Percentiles rank a stretch among this genome's conserved stretches.
Evolutionary conservation across 2,329 filamentous ascomycete species (phyloP).

Genomic region (Ceratocystis lukuohia): DNA sequence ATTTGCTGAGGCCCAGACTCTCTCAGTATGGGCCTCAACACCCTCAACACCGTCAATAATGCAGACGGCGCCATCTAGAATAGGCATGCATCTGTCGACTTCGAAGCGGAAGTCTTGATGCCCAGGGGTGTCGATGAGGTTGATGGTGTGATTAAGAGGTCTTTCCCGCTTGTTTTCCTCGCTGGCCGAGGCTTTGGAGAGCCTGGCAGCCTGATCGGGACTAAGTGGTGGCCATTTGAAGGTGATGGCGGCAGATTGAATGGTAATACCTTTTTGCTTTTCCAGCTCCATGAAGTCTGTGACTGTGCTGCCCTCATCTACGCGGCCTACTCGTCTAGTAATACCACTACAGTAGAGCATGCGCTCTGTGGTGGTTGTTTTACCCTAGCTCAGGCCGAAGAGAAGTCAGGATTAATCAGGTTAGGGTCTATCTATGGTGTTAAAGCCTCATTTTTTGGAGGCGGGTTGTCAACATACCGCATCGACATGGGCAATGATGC

Average conservation of each 20-base stretch:
- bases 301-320: slow-evolving; percentile 91
- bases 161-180: neutral
- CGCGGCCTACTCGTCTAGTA: slow-evolving; percentile 72
- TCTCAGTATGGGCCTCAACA: slow-evolving; percentile 92
- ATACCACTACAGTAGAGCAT: slow-evolving; percentile 97
- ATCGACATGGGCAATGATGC: slow-evolving; percentile 97
- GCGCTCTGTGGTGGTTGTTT: slow-evolving; percentile 96
- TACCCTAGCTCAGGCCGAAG: slow-evolving; percentile 42
- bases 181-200: neutral
- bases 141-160: slow-evolving; percentile 42
- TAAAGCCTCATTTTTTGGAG: neutral
- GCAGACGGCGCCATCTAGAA: slow-evolving; percentile 82
- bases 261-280: slow-evolving; percentile 53
- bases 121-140: slow-evolving; percentile 89
- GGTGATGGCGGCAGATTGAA: slow-evolving; percentile 89
- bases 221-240: slow-evolving; percentile 68
- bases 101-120: slow-evolving; percentile 98
- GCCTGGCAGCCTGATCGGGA: slow-evolving; percentile 23
- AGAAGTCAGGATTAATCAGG: neutral
- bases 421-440: neutral
- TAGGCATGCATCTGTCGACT: slow-evolving; percentile 75
- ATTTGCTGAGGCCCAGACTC: slow-evolving; percentile 86
- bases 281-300: slow-evolving; percentile 95
- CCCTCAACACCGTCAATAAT: slow-evolving; percentile 86
- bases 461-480: slow-evolving; percentile 39